Evolutionary conservation across 1,284 basidiomycete species (phyloP), one percentile per base, ranked within the genome.

Genomic region (Irpex sp.): DNA sequence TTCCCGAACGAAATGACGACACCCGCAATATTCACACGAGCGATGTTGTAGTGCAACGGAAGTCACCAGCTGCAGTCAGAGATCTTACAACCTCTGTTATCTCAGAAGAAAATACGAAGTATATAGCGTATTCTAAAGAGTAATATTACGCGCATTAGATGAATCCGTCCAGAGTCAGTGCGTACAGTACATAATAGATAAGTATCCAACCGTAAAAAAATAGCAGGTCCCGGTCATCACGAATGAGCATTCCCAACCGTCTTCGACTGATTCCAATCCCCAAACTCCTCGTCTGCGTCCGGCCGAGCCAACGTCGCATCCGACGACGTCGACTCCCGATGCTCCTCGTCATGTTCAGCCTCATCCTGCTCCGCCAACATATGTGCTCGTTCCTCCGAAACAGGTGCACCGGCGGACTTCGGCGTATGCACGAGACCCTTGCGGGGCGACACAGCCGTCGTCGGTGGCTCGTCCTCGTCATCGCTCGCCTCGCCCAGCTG

Each of bases 401-500:
- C 28, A n/a, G 45, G 36, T 55, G 19, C 47, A 36, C 48, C 42
- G 3, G 28, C 28, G 28, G 53, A 35, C 14, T 35, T 54, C n/a
- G 21, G 53, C 18, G 18, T 45, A n/a, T 45, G 39, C n/a, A 45
- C 54, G 12, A 61, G 23, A 4, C 64, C 62, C 23, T 37, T 28
- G 23, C 63, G 54, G 10, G 56, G 58, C 23, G 51, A n/a, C 55
- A 59, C 14, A 61, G 61, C 4, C 51, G 51, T 57, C 59, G 14
- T 48, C 1, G 59, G 63, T 49, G 52, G 60, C 6, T 65, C 64
- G n/a, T 80, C 80, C 18, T 86, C 83, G 14, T 83, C 84, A 60
- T 89, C 88, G 62, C 82, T 86, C 18, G 73, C 80, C 21, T 88
- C 82, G 2, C 88, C 87, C 0, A 91, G 76, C 55, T 84, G 79